These are phyloP conservation scores for Microthlaspi erraticum DNA, from an alignment of 345 rosid species.

Conservation along the genomic window DNA sequence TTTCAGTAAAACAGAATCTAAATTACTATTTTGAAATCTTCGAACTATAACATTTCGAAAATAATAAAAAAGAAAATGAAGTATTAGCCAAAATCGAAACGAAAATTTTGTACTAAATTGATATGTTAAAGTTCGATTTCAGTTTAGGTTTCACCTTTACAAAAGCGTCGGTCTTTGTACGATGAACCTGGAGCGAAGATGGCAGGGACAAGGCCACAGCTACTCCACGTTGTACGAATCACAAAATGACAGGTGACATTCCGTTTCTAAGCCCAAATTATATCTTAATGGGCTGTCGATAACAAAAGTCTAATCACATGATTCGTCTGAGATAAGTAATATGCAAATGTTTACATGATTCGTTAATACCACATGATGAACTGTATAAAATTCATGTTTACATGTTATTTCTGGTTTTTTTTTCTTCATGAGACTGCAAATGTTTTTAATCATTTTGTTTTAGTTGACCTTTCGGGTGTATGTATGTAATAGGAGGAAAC, in stretches of 20 bases:
- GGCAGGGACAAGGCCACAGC: slow-evolving; percentile 34
- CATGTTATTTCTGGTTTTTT: not conserved
- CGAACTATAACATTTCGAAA: not conserved
- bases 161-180: slow-evolving; percentile 35
- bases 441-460: not conserved
- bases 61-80: not conserved
- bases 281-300: slow-evolving; percentile 29
- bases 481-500: slow-evolving; percentile 23
- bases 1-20: too few relatives aligned
- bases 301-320: slow-evolving; percentile 7
- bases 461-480: slow-evolving; percentile 28
- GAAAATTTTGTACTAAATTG: not conserved
- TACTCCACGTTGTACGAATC: slow-evolving; percentile 39
- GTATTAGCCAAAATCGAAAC: not conserved
- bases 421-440: not conserved
- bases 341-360: not conserved
- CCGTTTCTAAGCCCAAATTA: slow-evolving; percentile 5
- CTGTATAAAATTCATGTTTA: not conserved
- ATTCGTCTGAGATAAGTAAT: not conserved
- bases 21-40: too few relatives aligned
- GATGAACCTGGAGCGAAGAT: slow-evolving; percentile 22
- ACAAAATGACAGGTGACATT: slow-evolving; percentile 5
- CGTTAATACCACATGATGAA: not conserved
- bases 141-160: slow-evolving; percentile 27
- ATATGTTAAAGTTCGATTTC: not conserved